Evolutionary conservation across 805 yeast species (phyloP), one percentile per base, ranked within the genome.

Genomic region (Starmerella khaoyaiensis): DNA sequence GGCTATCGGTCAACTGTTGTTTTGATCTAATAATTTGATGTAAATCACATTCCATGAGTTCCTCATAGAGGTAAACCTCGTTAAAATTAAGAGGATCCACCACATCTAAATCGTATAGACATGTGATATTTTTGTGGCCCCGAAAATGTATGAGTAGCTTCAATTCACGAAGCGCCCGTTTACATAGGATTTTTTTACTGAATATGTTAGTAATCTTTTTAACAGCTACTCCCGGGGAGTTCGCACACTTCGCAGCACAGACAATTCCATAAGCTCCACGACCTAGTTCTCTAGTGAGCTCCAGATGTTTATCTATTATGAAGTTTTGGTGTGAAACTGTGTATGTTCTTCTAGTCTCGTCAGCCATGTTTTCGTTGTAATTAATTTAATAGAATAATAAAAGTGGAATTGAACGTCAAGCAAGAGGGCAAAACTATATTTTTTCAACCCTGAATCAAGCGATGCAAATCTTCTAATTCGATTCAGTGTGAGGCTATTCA

Each of bases 201-300:
- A 90, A 90, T 37, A 90, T 80, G 61, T 86, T 90, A 35, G 97
- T 87, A 50, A 90, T 87, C 56, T 90, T 90, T 60, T 90, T 90
- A 53, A 90, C 84, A 18, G 98, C 98, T 21, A 90, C 95, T 10
- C 76, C 71, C 5, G 84, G 86, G 4, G 73, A 68, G 57, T 84
- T 86, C 49, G 76, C 72, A 40, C 52, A 50, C 31, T 42, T 47
- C 14, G 98, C 98, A 1, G 94, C 79, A 54, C 96, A 87, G 5
- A 90, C 98, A 4, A 87, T 77, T 28, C 98, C 98, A 54, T 90
- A 90, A 1, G 98, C 97, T 10, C 98, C 98, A 51, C 90, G 96
- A 4, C 98, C 98, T 27, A 90, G 69, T 50, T 90, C 97, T 53
- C 86, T 81, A 41, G 83, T 82, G 49, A 90, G 69, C 54, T 83